phyloP scores from a whole-genome alignment of 1,284 basidiomycete species.

The Heliocybe sulcata region DNA sequence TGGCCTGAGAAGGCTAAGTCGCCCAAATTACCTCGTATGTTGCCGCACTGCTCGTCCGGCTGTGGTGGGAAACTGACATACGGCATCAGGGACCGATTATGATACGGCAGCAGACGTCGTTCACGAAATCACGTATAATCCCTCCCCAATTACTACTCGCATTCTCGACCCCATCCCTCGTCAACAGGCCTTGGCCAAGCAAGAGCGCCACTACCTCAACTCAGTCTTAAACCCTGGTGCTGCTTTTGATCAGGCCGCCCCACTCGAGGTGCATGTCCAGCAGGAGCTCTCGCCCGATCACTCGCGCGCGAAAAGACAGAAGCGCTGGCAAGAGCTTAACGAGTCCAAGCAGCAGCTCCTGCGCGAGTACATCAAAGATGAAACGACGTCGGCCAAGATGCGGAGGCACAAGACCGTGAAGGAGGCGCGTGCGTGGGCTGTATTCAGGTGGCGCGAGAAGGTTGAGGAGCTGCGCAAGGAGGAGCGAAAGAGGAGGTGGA shows the following conservation, averaged over 20 bases:
- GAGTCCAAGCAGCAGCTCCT: constrained; percentile 40
- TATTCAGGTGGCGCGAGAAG: constrained; percentile 61
- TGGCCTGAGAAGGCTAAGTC: constrained; percentile 58
- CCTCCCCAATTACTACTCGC: constrained; percentile 38
- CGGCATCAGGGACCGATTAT: constrained; percentile 39
- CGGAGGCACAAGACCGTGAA: constrained; percentile 31
- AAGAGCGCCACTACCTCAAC: constrained; percentile 51
- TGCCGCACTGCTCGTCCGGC: constrained; percentile 1
- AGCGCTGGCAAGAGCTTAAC: constrained; percentile 58
- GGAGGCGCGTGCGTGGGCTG: constrained; percentile 63
- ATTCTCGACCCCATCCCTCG: constrained; percentile 23
- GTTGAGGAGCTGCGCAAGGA: constrained; percentile 51
- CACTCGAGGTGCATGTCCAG: constrained; percentile 57
- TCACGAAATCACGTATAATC: constrained; percentile 56
- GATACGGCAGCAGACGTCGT: constrained; percentile 57
- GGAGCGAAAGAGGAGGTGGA: constrained; percentile 41
- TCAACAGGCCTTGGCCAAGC: constrained; percentile 29
- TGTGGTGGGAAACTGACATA: constrained; percentile 4
- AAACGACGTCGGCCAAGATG: constrained; percentile 47
- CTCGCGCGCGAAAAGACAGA: constrained; percentile 71
- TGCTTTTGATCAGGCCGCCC: constrained; percentile 40
- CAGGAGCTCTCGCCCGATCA: constrained; percentile 74
- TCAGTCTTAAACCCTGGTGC: constrained; percentile 43
- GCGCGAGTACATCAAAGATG: constrained; percentile 43
- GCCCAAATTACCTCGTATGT: constrained; percentile 42